Evolutionary conservation across 306 rosid genomes (phyloP).

Genomic region (Trifolium repens): DNA sequence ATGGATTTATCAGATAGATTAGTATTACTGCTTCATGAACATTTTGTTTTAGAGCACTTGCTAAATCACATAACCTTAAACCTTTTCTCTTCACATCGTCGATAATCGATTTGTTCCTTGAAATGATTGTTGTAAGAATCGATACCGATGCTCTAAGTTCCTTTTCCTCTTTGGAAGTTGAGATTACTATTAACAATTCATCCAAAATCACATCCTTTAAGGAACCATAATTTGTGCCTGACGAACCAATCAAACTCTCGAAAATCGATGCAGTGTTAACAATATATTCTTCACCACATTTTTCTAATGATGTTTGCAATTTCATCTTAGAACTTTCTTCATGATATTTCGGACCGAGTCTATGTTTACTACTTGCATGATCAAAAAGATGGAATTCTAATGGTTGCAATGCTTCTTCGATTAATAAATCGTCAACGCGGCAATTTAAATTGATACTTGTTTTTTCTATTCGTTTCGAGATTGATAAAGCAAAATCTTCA

Average conservation of each 20-base stretch:
- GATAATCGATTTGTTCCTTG: constrained; percentile 65
- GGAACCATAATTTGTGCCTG: constrained; percentile 51
- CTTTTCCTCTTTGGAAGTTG: constrained; percentile 73
- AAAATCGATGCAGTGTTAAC: constrained; percentile 64
- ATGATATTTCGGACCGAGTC: constrained; percentile 41
- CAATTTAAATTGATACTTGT: constrained; percentile 41
- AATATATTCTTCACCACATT: constrained; percentile 58
- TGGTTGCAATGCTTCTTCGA: constrained; percentile 42
- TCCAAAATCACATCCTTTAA: constrained; percentile 79
- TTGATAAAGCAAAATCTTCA: constrained; percentile 43
- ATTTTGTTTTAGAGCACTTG: constrained; percentile 76
- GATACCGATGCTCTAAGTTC: constrained; percentile 71
- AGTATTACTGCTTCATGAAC: constrained; percentile 80
- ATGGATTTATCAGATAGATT: constrained; percentile 73
- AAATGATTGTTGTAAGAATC: constrained; percentile 63
- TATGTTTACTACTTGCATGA: constrained; percentile 42
- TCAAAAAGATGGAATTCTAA: constrained; percentile 51
- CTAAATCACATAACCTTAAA: constrained; percentile 68
- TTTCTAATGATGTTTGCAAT: constrained; percentile 48
- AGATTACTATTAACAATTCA: constrained; percentile 64
- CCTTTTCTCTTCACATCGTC: constrained; percentile 82
- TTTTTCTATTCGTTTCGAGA: constrained; percentile 44
- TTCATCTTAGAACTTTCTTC: constrained; percentile 48
- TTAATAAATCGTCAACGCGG: constrained; percentile 51
- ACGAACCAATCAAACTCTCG: constrained; percentile 58